Base-by-base conservation (phyloP, 768 basidiomycete species). In the Fomitopsis serialis region DNA sequence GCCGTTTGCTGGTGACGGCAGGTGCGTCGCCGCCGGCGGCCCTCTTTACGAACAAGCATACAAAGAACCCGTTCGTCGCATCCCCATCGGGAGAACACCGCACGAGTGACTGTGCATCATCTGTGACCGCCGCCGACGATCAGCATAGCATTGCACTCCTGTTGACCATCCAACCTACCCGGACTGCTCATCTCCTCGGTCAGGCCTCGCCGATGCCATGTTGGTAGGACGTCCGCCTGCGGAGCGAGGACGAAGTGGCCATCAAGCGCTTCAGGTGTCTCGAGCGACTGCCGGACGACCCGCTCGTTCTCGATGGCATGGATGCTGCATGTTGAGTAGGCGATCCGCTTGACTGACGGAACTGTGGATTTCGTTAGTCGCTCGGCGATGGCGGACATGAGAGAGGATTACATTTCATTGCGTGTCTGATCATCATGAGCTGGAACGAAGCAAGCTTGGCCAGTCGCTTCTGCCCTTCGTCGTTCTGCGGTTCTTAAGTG, bases 291-390 rank as follows among this genome's bases (percentile, higher is more conserved):
- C 7, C 80, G 73, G 9, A 98, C 90, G 52, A 98, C 97, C 54
- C 84, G 83, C 66, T 99, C 97, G 68, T 99, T 95, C 65, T 99
- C 97, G 40, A 78, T 79, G 13, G 89, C 80, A 68, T 98, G 87
- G 45, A 97, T 75, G 57, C 93, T 97, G 66, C 96, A 99, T n/a
- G 97, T 99, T 22, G 95, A 98, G 69, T 99, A 98, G 24, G 94
- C 94, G 61, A 99, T 92, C 61, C 80, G 83, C 54, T 76, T 70
- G 34, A 85, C 89, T 37, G 76, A 75, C 1, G 91, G 85, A 68
- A 95, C 93, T 96, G 58, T 19, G 42, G 29, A 48, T 40, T 24
- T 4, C 6, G 48, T 48, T 4, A 23, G 35, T 47, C 42, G 47
- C 51, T 23, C 21, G 9, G 22, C 19, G 36, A 35, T 6, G 37